These are phyloP conservation scores for Isabelozyma pseudorhagii DNA, from an alignment of 805 yeast genomes.

Conservation along the genomic window DNA sequence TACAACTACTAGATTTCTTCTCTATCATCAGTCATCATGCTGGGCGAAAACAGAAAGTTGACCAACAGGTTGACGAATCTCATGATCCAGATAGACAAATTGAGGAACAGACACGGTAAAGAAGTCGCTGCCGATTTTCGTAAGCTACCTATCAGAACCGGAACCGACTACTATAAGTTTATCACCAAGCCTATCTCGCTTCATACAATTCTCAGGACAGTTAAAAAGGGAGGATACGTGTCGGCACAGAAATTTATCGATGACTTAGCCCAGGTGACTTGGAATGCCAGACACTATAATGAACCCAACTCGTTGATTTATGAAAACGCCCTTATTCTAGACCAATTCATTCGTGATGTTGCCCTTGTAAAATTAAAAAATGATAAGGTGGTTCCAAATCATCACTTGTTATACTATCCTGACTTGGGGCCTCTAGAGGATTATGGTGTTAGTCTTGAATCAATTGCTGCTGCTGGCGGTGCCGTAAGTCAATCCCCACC, in stretches of 20 bases:
- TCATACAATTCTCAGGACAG: constrained; percentile 60
- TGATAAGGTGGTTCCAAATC: constrained; percentile 36
- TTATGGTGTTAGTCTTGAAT: constrained; percentile 3
- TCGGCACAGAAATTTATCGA: constrained; percentile 66
- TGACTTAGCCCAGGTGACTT: constrained; percentile 79
- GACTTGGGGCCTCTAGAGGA: constrained; percentile 65
- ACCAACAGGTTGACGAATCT: constrained; percentile 26
- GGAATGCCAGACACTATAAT: constrained; percentile 89
- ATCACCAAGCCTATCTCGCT: constrained; percentile 82
- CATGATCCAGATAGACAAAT: constrained; percentile 37
- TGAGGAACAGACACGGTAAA: constrained; percentile 42
- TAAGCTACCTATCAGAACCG: constrained; percentile 70
- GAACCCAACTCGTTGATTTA: constrained; percentile 65
- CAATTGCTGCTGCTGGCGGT: not conserved
- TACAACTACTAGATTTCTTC: not conserved
- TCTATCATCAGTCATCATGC: not conserved
- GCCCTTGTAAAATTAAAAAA: constrained; percentile 47
- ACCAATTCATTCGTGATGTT: constrained; percentile 44
- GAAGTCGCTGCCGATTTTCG: constrained; percentile 55
- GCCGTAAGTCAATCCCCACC: not conserved
- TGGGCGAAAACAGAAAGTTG: constrained; percentile 36
- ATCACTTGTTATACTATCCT: constrained; percentile 48
- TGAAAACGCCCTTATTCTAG: constrained; percentile 61
- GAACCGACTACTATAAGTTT: constrained; percentile 75
- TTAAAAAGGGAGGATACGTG: constrained; percentile 53